These are phyloP conservation scores for Yamadazyma insecticola DNA, from an alignment of 805 yeast species.

Conservation along the genomic window DNA sequence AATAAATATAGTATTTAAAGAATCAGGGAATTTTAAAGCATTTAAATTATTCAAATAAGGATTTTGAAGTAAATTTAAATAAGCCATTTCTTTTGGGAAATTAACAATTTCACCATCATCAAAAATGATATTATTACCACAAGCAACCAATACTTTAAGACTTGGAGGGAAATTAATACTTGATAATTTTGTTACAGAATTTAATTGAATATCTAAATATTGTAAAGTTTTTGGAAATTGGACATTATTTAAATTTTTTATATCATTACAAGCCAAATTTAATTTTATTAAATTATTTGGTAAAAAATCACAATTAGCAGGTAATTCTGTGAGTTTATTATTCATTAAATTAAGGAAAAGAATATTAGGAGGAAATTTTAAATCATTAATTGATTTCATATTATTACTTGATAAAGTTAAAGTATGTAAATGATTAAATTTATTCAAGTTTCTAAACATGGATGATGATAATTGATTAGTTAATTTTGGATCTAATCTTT, in stretches of 20 bases:
- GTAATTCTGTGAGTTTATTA: conserved; percentile 10
- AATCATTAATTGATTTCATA: conserved; percentile 4
- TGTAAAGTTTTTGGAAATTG: conserved; percentile 12
- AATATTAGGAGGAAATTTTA: conserved; percentile 8
- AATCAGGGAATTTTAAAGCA: conserved; percentile 7
- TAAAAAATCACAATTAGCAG: conserved; percentile 7
- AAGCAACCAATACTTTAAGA: conserved; percentile 12
- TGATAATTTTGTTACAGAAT: conserved; percentile 7
- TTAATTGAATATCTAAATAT: conserved; percentile 13
- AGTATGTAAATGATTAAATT: conserved; percentile 9
- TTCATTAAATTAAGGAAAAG: conserved; percentile 10
- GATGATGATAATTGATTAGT: conserved; percentile 3
- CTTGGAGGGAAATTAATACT: conserved; percentile 9
- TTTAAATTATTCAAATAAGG: conserved; percentile 10
- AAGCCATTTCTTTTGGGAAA: conserved; percentile 11
- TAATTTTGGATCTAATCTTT: conserved; percentile 4
- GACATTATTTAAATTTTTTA: conserved; percentile 7
- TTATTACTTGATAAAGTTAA: conserved; percentile 9
- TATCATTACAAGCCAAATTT: conserved; percentile 13
- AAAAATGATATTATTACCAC: conserved; percentile 14
- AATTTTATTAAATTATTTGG: conserved; percentile 11
- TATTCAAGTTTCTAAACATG: conserved; percentile 2
- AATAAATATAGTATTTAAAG: conserved; percentile 10
- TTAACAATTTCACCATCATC: conserved; percentile 10
- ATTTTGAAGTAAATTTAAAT: conserved; percentile 12